A percentile compares a stretch with the other conserved stretches of the same genome.
Evolutionary conservation across 2,329 filamentous ascomycete genomes (phyloP).

Genomic region (Trichophyton mentagrophytes): DNA sequence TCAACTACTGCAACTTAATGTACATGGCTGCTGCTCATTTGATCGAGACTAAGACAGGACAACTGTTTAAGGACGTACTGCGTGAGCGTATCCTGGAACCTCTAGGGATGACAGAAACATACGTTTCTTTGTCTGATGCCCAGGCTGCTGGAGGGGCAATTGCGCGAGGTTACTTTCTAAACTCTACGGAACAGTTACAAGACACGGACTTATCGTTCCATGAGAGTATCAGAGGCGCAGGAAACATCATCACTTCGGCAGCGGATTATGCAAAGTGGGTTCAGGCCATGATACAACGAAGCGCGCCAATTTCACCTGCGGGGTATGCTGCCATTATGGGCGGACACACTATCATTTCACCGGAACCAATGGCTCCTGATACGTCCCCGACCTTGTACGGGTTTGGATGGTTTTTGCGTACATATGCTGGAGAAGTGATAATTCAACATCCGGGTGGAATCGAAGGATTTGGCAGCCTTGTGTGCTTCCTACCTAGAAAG

Average conservation of each 20-base stretch:
- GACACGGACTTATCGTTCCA: constrained; percentile 9
- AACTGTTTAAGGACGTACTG: constrained; percentile 23
- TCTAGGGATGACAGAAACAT: constrained; percentile 31
- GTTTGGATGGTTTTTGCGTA: constrained; percentile 10
- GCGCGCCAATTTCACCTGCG: constrained; percentile 7
- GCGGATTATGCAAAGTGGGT: constrained; percentile 39
- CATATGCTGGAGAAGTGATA: constrained; percentile 24
- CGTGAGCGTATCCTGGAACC: constrained; percentile 27
- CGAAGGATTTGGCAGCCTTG: constrained; percentile 33
- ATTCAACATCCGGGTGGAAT: constrained; percentile 35
- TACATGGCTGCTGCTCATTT: constrained; percentile 37
- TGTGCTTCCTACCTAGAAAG: constrained; percentile 35
- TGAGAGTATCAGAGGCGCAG: constrained; percentile 13
- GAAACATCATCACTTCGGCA: constrained; percentile 22
- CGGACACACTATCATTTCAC: constrained; percentile 7
- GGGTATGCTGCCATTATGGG: constrained; percentile 7
- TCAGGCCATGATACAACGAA: constrained; percentile 24
- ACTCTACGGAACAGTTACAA: constrained; percentile 7
- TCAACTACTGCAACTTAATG: constrained; percentile 43
- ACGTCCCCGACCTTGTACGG: constrained; percentile 7
- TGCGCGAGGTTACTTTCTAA: constrained; percentile 18
- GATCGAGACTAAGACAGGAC: constrained; percentile 32
- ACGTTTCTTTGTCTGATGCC: constrained; percentile 25
- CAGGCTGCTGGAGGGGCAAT: constrained; percentile 16
- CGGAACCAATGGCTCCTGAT: constrained; percentile 5